phyloP scores from a whole-genome alignment of 805 yeast species.

The Candida montana region DNA sequence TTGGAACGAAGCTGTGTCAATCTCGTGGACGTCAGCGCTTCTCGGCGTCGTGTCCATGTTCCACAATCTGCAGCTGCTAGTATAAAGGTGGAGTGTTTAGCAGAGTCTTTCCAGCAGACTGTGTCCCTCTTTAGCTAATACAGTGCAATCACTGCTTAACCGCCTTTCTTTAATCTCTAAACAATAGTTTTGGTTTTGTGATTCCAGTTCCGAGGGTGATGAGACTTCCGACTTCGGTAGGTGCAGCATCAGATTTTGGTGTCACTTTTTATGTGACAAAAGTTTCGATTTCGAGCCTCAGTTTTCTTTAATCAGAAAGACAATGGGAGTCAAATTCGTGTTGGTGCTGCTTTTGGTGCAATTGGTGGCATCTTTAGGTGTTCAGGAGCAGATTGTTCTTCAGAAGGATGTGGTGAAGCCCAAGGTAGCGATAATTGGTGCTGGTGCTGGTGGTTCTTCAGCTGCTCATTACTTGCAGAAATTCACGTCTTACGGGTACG shows the following conservation, averaged over 20 bases:
- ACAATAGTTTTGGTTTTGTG: no score
- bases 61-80: not conserved
- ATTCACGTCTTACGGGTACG: slow-evolving; percentile 28
- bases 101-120: no score
- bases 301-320: not conserved
- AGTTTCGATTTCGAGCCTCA: not conserved
- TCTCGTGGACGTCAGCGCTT: slow-evolving; percentile 2
- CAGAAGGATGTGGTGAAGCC: not conserved
- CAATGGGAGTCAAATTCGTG: not conserved
- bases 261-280: not conserved
- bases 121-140: no score
- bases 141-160: no score
- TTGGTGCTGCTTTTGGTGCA: not conserved
- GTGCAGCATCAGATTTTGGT: not conserved
- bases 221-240: not conserved
- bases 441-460: slow-evolving; percentile 48
- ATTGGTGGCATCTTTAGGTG: not conserved
- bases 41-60: not conserved
- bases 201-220: not conserved
- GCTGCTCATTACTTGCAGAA: slow-evolving; percentile 41
- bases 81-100: no score
- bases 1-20: slow-evolving; percentile 3
- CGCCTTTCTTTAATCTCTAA: no score
- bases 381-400: not conserved
- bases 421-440: slow-evolving; percentile 40